A percentile compares a stretch with the other conserved stretches of the same genome.
phyloP scores from a whole-genome alignment of 1,284 basidiomycete genomes.

The Sanghuangporus weigelae region DNA sequence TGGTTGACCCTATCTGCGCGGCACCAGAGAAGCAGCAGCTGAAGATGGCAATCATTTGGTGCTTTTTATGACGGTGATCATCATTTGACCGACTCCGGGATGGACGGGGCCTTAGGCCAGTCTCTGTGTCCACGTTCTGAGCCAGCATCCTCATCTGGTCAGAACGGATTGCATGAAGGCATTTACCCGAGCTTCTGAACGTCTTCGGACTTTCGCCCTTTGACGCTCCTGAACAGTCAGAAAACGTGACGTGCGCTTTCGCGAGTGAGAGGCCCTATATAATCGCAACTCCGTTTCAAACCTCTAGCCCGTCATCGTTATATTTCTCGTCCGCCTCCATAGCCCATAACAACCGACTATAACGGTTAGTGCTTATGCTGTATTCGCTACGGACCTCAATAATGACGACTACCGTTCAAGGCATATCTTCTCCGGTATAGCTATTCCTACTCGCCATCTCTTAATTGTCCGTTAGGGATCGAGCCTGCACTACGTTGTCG shows the following conservation, averaged over 20 bases:
- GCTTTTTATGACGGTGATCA: background rate
- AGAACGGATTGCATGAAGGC: background rate
- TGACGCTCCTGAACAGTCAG: background rate
- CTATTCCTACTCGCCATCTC: background rate
- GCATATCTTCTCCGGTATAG: too few relatives aligned
- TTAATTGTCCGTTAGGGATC: background rate
- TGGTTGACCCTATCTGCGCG: background rate
- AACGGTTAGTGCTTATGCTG: background rate
- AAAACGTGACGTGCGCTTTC: background rate
- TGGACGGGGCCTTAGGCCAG: slow-evolving; percentile 5
- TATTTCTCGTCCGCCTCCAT: background rate
- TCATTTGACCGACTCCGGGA: slow-evolving; percentile 6
- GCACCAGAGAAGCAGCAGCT: background rate
- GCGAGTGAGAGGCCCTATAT: background rate
- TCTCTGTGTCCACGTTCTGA: background rate
- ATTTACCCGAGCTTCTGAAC: background rate
- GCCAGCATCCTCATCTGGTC: background rate
- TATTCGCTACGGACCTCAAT: background rate
- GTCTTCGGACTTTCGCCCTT: background rate
- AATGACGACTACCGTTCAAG: background rate
- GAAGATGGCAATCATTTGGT: background rate
- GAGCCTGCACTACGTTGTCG: background rate
- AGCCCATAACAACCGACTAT: background rate
- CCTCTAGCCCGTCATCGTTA: background rate
- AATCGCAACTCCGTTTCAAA: background rate